Base-by-base conservation (phyloP, 306 rosid genomes). In the Cicer bijugum region DNA sequence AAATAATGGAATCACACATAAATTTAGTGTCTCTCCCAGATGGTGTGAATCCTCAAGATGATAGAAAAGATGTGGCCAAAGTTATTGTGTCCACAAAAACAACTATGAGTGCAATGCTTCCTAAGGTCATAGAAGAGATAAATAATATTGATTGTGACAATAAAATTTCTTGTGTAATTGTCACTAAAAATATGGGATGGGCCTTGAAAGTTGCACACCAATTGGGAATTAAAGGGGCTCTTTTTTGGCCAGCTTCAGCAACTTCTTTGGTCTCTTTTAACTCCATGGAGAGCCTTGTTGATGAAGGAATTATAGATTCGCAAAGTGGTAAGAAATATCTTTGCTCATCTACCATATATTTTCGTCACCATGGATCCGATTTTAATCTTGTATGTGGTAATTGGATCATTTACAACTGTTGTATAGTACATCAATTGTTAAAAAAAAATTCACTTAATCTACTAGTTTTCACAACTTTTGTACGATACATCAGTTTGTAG, bases 41-140 rank as follows among this genome's bases (percentile, higher is more conserved):
- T 74, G 90, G 89, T 12, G 60, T 88, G 76, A 82, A 38, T 47
- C 81, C 88, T 16, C 81, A 75, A 65, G 84, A 84, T 65, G 88
- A 84, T 48, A 81, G 87, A 69, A 73, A 43, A 38, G 84, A 84
- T 19, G 39, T 40, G 0, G 38, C 58, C 8, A 61, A 51, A 8
- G 55, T 86, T 5, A 52, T 71, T 8, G 12, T 2, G 59, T 23
- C 88, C 47, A 67, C 85, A 1, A 75, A 9, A 50, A 72, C 8
- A 16, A 80, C 77, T 67, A 82, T 88, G 88, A 58, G 66, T 55
- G 47, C 52, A 4, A 76, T 61, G 78, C 82, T 88, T 79, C 86
- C 82, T 6, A 69, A 84, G 61, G 83, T 88, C 14, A 78, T 88
- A 48, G 47, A 84, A 61, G 82, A 84, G 1, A 45, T 55, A 4